Evolutionary conservation across 2,329 filamentous ascomycete species (phyloP), one percentile per base, ranked within the genome.

Genomic region (Colletotrichum simmondsii): DNA sequence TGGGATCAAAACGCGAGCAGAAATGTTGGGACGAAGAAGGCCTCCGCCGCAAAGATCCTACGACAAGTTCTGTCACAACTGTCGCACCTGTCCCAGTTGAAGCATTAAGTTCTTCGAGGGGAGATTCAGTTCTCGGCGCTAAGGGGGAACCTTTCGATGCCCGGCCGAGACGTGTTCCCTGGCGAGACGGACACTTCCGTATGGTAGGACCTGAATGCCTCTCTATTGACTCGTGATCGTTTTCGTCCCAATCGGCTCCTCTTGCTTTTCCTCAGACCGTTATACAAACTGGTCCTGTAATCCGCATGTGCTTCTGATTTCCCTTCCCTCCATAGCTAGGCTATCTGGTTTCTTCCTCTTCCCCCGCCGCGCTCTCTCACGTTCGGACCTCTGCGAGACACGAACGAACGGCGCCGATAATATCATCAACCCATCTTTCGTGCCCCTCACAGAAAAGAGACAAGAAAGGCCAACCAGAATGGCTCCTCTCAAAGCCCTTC

Each of bases 401-500:
- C 59, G 26, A 70, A 28, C 54, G 28, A 35, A 46, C 54, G 28
- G 46, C 19, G 61, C 53, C n/a, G 54, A 58, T 54, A 57, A 53
- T 5, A 30, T 56, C 32, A 28, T 12, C 65, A 37, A 14, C 16
- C 32, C 32, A 12, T 26, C 7, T 24, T 24, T 32, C 49, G 60
- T 71, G 66, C 60, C 49, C 28, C 16, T 30, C 26, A 14, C 12
- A 59, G 37, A 22, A 58, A 42, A 35, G 37, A 42, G 14, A 42
- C 22, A 32, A n/a, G 35, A 12, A 46, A 68, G 59, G 60, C n/a
- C 30, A 64, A 59, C 61, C 46, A 58, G 24, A 30, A 73, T 73
- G 71, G 46, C 71, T 52, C 46, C 32, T 54, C 64, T 73, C 63
- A 74, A 57, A 57, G 56, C 66, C 19, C 35, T 74, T 16, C 35